phyloP scores from a whole-genome alignment of 306 rosid species.

The Pyrus pyrifolia region DNA sequence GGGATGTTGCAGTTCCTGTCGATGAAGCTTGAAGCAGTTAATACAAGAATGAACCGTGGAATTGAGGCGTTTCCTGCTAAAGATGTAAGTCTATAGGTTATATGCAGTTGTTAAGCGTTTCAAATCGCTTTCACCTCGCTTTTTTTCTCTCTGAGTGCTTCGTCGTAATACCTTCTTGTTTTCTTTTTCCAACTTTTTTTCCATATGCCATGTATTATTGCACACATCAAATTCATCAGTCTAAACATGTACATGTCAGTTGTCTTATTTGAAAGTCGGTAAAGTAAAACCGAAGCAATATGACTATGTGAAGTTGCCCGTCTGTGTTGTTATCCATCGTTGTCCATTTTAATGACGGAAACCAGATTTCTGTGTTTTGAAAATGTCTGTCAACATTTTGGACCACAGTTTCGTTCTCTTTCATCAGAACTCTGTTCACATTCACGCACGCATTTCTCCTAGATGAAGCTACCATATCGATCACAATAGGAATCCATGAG shows the following conservation, averaged over 20 bases:
- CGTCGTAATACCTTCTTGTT: not conserved
- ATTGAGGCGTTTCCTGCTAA: slow-evolving; percentile 71
- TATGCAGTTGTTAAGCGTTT: not conserved
- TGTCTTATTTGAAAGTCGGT: not conserved
- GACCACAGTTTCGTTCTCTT: not conserved
- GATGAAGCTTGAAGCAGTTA: slow-evolving; percentile 92
- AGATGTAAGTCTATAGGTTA: slow-evolving; percentile 46
- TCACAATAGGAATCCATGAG: not conserved
- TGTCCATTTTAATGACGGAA: not conserved
- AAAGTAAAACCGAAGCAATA: not conserved
- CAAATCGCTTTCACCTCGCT: not conserved
- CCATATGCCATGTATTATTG: not conserved
- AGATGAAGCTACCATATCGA: not conserved
- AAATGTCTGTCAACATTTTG: not conserved
- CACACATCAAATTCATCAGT: not conserved
- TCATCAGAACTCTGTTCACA: not conserved
- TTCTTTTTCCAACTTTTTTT: not conserved
- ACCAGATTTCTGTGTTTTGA: not conserved
- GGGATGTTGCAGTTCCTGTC: slow-evolving; percentile 72
- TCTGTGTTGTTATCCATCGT: not conserved
- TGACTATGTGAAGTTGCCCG: not conserved
- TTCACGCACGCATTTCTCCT: not conserved
- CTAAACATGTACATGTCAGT: not conserved
- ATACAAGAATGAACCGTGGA: slow-evolving; percentile 58
- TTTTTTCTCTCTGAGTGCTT: not conserved